phyloP scores from a whole-genome alignment of 192 early-diverging fungal genomes.

The Coemansia pectinata region DNA sequence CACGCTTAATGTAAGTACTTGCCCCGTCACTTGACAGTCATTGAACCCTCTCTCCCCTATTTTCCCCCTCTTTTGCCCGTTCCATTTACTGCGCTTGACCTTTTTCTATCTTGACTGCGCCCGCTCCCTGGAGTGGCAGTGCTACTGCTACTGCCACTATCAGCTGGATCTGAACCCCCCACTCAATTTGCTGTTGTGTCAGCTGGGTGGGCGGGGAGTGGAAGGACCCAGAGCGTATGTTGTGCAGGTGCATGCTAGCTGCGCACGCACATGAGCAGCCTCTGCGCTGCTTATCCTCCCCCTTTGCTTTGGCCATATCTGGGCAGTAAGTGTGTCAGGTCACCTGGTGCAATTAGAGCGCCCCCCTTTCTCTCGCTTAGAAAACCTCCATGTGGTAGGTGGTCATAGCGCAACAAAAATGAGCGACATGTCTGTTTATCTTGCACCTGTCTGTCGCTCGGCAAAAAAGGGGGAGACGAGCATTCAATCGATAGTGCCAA shows the following conservation, averaged over 20 bases:
- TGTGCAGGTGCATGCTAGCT: not conserved
- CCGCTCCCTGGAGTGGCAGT: conserved; percentile 1
- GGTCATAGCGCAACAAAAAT: conserved; percentile 4
- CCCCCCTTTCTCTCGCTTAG: not conserved
- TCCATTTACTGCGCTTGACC: not conserved
- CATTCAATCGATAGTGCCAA: conserved; percentile 3
- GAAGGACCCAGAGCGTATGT: not conserved
- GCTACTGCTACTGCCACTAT: not conserved
- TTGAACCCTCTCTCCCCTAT: not conserved
- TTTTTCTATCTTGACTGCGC: not conserved
- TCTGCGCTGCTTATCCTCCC: not conserved
- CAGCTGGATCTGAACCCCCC: conserved; percentile 6
- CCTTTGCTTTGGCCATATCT: conserved; percentile 5
- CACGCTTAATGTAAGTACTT: not conserved
- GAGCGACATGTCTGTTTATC: not conserved
- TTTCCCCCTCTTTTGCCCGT: not conserved
- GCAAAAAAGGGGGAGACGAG: not conserved
- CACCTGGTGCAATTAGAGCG: conserved; percentile 1
- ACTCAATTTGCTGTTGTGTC: conserved; percentile 4
- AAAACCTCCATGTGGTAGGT: conserved; percentile 10
- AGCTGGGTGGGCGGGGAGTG: not conserved
- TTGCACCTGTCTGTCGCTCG: conserved; percentile 5
- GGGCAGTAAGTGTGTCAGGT: not conserved
- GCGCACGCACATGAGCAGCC: conserved; percentile 4
- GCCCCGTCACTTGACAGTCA: not conserved